A percentile compares a stretch with the other conserved stretches of the same genome.
phyloP scores from a whole-genome alignment of 2,329 filamentous ascomycete genomes.

The Hypoxylon rubiginosum region DNA sequence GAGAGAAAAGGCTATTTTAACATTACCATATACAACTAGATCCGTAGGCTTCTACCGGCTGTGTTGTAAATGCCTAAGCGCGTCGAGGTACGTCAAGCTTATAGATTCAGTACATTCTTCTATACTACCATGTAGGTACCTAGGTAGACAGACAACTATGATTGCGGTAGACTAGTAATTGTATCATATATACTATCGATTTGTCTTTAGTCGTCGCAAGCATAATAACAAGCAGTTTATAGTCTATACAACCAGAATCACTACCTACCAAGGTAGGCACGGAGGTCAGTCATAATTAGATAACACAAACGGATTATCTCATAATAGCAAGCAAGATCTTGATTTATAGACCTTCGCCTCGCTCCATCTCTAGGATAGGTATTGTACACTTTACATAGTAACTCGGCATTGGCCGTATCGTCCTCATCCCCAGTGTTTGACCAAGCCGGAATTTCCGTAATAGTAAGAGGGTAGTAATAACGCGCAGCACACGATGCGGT shows the following conservation, averaged over 20 bases:
- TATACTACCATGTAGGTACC: too few relatives aligned
- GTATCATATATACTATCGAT: too few relatives aligned
- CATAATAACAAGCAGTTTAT: neutral
- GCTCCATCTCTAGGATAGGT: slow-evolving; percentile 35
- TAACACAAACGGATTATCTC: neutral
- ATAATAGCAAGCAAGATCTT: slow-evolving; percentile 1
- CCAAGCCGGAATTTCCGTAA: slow-evolving; percentile 11
- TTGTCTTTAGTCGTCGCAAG: neutral
- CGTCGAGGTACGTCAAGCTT: too few relatives aligned
- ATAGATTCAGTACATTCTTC: too few relatives aligned
- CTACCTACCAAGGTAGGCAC: neutral
- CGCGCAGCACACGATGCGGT: slow-evolving; percentile 1
- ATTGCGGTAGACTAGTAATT: too few relatives aligned
- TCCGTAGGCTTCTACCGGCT: too few relatives aligned
- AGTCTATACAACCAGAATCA: neutral
- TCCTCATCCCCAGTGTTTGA: neutral
- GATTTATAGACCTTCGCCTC: slow-evolving; percentile 8
- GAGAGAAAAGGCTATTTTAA: too few relatives aligned
- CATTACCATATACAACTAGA: too few relatives aligned
- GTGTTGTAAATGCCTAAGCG: too few relatives aligned
- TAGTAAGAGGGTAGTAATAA: neutral
- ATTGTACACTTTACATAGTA: slow-evolving; percentile 45
- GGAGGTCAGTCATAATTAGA: neutral
- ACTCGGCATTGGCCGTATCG: slow-evolving; percentile 2
- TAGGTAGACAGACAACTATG: too few relatives aligned